phyloP scores from a whole-genome alignment of 2,329 filamentous ascomycete genomes.

The Epichloe festucae region DNA sequence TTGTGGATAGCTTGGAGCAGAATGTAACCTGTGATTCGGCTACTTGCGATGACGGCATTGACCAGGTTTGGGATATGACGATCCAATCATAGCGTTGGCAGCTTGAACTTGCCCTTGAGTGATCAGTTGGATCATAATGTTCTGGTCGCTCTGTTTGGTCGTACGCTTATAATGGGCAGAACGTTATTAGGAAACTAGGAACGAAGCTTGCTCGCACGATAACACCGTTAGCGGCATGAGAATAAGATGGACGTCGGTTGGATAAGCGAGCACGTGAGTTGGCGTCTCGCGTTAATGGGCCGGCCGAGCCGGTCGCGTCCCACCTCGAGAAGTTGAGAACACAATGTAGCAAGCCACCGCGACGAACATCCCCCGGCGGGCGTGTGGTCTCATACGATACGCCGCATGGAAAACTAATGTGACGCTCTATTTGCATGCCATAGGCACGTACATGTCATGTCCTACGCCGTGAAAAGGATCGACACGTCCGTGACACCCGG shows the following conservation, averaged over 20 bases:
- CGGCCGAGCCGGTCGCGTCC: not conserved
- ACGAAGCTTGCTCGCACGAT: too few species aligned
- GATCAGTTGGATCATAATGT: too few species aligned
- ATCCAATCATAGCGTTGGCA: not conserved
- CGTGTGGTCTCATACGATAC: not conserved
- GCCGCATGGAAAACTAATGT: not conserved
- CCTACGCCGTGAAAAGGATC: constrained; percentile 9
- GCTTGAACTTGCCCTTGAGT: too few species aligned
- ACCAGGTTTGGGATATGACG: not conserved
- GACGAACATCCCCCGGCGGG: not conserved
- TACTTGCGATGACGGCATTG: not conserved
- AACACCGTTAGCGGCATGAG: too few species aligned
- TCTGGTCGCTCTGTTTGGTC: too few species aligned
- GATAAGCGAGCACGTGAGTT: constrained; percentile 8
- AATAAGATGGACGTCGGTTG: too few species aligned
- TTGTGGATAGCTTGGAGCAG: not conserved
- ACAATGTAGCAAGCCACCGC: not conserved
- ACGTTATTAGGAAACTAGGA: too few species aligned
- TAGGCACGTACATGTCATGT: constrained; percentile 9
- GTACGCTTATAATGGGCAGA: too few species aligned
- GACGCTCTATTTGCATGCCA: not conserved
- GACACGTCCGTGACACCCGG: not conserved
- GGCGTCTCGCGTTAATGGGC: constrained; percentile 9
- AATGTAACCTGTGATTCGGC: not conserved
- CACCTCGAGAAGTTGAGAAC: not conserved